These are phyloP conservation scores for Botrytis porri DNA, from an alignment of 2,329 filamentous ascomycete species.

Conservation along the genomic window DNA sequence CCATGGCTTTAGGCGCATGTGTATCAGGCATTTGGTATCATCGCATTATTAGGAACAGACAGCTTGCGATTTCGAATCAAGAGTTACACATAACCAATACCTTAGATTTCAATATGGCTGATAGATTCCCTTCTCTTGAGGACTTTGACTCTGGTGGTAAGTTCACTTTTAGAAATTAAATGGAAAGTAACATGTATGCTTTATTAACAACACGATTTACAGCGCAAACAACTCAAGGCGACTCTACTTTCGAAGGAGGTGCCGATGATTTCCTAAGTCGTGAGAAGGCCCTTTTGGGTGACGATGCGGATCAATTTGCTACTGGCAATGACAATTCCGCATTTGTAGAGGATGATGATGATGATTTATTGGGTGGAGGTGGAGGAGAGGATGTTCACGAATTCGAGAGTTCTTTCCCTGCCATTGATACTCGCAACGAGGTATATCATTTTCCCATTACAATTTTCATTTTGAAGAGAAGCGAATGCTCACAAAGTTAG, in stretches of 20 bases:
- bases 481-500: constrained; percentile 41
- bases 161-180: constrained; percentile 14
- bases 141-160: constrained; percentile 54
- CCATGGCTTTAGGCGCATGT: constrained; percentile 8
- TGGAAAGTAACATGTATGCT: background rate
- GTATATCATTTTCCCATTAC: constrained; percentile 44
- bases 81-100: constrained; percentile 17
- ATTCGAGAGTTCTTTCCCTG: constrained; percentile 90
- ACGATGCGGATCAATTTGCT: constrained; percentile 88
- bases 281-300: constrained; percentile 83
- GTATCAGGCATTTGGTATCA: constrained; percentile 7
- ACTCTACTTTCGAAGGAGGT: constrained; percentile 51
- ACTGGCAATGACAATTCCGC: constrained; percentile 69
- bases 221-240: constrained; percentile 62
- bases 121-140: constrained; percentile 58
- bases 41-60: constrained; percentile 10
- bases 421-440: constrained; percentile 66
- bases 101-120: constrained; percentile 47
- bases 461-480: background rate
- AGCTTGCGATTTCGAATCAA: constrained; percentile 19
- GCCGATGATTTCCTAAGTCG: constrained; percentile 84
- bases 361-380: constrained; percentile 67
- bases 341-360: constrained; percentile 62
- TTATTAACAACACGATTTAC: constrained; percentile 30
- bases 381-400: constrained; percentile 42